phyloP scores from a whole-genome alignment of 2,329 filamentous ascomycete species.

The Herpotrichia juniperi region DNA sequence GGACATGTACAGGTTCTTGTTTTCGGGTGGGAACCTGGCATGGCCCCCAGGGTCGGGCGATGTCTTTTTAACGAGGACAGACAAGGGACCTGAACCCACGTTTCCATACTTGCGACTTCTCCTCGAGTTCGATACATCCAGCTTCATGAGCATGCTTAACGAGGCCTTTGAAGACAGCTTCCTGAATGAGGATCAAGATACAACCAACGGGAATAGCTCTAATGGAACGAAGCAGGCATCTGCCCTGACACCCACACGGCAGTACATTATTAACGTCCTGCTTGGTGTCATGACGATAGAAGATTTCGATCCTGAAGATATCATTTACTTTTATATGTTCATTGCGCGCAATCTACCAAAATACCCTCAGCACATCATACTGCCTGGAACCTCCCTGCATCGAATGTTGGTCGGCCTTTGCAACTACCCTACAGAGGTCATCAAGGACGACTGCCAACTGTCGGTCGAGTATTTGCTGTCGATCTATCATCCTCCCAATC shows the following conservation, averaged over 20 bases:
- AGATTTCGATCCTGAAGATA: constrained; percentile 79
- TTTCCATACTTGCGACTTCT: constrained; percentile 87
- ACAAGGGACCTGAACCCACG: constrained; percentile 67
- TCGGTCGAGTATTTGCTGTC: constrained; percentile 95
- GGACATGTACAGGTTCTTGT: constrained; percentile 90
- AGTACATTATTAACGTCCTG: constrained; percentile 90
- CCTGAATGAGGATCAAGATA: constrained; percentile 78
- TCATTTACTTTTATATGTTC: constrained; percentile 98
- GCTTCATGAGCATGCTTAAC: constrained; percentile 92
- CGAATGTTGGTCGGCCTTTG: constrained; percentile 83
- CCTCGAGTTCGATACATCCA: constrained; percentile 86
- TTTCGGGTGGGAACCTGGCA: constrained; percentile 77
- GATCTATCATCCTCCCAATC: constrained; percentile 86
- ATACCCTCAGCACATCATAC: constrained; percentile 91
- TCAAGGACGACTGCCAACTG: constrained; percentile 94
- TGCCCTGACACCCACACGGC: constrained; percentile 69
- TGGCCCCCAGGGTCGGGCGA: constrained; percentile 73
- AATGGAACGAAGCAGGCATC: constrained; percentile 56
- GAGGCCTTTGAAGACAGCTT: constrained; percentile 97
- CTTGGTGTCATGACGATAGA: constrained; percentile 84
- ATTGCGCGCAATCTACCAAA: constrained; percentile 94
- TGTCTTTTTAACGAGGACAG: constrained; percentile 64
- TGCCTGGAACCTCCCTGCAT: constrained; percentile 85
- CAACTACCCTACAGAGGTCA: constrained; percentile 77
- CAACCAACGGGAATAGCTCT: constrained; percentile 58